Evolutionary conservation across 371 early-diverging fungal genomes (phyloP), one percentile per base, ranked within the genome.

Genomic region (Circinella umbellata): DNA sequence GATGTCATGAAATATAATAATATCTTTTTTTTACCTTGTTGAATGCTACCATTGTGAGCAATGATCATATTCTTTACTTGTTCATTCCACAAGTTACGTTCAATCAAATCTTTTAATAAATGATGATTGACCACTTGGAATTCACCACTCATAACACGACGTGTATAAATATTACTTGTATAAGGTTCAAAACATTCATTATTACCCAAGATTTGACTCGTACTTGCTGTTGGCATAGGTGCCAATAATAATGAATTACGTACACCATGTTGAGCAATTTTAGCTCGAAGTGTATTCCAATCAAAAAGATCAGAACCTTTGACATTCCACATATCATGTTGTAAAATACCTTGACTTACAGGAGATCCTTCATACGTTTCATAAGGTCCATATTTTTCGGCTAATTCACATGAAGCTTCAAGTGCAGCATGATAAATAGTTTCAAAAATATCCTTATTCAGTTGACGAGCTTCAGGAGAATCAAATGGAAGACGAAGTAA

Each of bases 151-250:
- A 98, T 80, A 4, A 99, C 99, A 66, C 99, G 93, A 66, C 99
- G 92, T 34, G 95, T 96, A 83, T 98, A 99, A 63, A 99, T 91
- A 83, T 99, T 99, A 82, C 81, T 70, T 7, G 97, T 98, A 81
- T 96, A 97, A 6, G 99, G 99, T 77, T 99, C 99, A 74, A 98
- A 98, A 81, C 98, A 96, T 85, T 99, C 99, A 80, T 98, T 99
- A 91, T 94, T 96, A 63, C 99, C 99, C 36, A 99, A 88, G 70
- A 99, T 98, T 80, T 99, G 99, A 47, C 96, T 95, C 8, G 99
- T 99, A 46, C 95, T 94, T 4, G 99, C 99, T 0, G 99, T 99
- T 4, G 99, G 99, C 99, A 99, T 99, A 13, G 98, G 98, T 4
- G 99, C 98, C 17, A 99, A 88, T 35, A 99, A 78, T 37, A 99